Percentiles rank a stretch among this genome's conserved stretches.
phyloP scores from a whole-genome alignment of 176 grass and related monocot species.

The Secale cereale region DNA sequence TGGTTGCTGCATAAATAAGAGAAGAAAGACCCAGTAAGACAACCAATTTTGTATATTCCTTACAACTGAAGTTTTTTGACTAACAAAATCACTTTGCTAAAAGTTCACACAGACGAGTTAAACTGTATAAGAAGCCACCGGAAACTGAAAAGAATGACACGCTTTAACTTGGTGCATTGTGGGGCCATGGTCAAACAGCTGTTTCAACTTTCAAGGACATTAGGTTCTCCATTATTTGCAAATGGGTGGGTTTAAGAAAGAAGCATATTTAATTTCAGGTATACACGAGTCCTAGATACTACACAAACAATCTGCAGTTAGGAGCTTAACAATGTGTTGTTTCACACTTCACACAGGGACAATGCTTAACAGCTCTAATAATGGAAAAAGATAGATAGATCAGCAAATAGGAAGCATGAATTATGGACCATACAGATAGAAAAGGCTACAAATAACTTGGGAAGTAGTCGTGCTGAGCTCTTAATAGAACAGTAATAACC shows the following conservation, averaged over 20 bases:
- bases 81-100: neutral
- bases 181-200: neutral
- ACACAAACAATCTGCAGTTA: neutral
- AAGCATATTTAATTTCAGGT: slow-evolving; percentile 3
- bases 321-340: neutral
- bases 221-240: neutral
- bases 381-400: neutral
- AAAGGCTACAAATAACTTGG: neutral
- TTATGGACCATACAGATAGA: neutral
- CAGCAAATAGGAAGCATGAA: neutral
- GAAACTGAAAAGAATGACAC: slow-evolving; percentile 13
- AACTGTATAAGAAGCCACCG: neutral
- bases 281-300: neutral
- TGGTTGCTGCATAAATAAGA: slow-evolving; percentile 28
- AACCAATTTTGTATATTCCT: neutral
- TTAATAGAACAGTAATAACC: slow-evolving; percentile 25
- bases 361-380: neutral
- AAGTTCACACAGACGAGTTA: neutral
- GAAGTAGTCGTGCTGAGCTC: neutral
- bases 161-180: neutral
- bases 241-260: neutral
- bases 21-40: neutral
- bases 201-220: neutral
- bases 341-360: neutral
- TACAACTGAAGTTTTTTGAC: neutral